Conservation (phyloP, 2,329 filamentous ascomycete species). For the Claviceps pusilla region DNA sequence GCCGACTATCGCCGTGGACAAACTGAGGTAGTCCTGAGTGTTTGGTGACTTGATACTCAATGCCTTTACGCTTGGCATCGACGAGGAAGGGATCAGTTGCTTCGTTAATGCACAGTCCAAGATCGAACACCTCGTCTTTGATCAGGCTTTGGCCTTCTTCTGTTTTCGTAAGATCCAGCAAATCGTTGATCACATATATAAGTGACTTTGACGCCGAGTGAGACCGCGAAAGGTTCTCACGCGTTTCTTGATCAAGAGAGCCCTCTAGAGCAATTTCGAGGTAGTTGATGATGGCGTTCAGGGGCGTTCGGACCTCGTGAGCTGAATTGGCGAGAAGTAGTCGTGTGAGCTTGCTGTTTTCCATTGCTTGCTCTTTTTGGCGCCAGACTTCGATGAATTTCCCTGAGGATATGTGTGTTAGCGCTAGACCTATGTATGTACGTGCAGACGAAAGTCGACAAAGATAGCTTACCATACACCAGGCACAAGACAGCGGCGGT, state of each 20-base stretch:
- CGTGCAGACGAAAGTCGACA: not conserved
- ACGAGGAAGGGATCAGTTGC: conserved; percentile 59
- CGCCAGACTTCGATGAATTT: conserved; percentile 87
- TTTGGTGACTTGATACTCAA: conserved; percentile 53
- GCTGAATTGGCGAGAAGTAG: conserved; percentile 75
- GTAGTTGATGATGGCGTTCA: conserved; percentile 92
- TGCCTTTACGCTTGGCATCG: conserved; percentile 61
- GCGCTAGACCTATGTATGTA: not conserved
- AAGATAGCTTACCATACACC: conserved; percentile 54
- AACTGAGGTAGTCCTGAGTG: conserved; percentile 53
- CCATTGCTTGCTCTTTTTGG: conserved; percentile 72
- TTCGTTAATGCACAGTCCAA: conserved; percentile 56
- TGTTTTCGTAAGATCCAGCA: conserved; percentile 75
- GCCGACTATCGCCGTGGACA: conserved; percentile 65
- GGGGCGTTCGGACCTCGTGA: conserved; percentile 76
- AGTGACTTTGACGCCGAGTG: conserved; percentile 85
- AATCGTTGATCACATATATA: conserved; percentile 87
- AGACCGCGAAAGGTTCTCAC: conserved; percentile 70
- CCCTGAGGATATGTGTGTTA: conserved; percentile 16
- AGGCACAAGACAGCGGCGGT: conserved; percentile 76
- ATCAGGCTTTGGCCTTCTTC: conserved; percentile 67
- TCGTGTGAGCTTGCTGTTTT: conserved; percentile 66
- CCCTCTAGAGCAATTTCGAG: conserved; percentile 83
- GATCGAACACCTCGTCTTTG: conserved; percentile 67
- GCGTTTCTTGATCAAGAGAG: conserved; percentile 60